Conservation (phyloP, 177 flowering plant genomes). For the Vitis hybrid region DNA sequence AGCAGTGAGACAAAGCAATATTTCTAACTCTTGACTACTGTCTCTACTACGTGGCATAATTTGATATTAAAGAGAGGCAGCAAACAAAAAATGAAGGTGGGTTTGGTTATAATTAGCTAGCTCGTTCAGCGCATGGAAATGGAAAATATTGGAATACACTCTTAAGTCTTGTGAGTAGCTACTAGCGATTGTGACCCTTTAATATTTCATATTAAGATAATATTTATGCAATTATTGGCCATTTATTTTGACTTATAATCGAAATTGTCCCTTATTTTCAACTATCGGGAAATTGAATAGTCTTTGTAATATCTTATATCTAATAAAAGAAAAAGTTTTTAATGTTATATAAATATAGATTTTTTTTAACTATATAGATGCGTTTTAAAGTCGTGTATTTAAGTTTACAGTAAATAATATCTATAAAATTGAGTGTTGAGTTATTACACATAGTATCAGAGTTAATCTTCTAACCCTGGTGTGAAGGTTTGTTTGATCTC, state of each 20-base stretch:
- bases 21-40: constrained; percentile 8
- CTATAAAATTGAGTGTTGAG: fast-evolving
- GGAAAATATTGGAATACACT: background rate
- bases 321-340: too few relatives aligned
- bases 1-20: constrained; percentile 17
- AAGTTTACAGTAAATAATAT: fast-evolving
- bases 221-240: too few relatives aligned
- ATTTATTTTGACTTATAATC: too few relatives aligned
- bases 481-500: too few relatives aligned
- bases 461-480: too few relatives aligned
- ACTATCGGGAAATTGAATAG: too few relatives aligned
- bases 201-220: background rate
- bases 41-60: background rate
- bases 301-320: too few relatives aligned
- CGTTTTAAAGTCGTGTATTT: too few relatives aligned
- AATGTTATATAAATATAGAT: too few relatives aligned
- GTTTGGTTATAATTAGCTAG: constrained; percentile 15
- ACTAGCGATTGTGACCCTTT: constrained; percentile 7
- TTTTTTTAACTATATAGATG: too few relatives aligned
- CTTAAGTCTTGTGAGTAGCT: background rate
- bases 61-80: background rate
- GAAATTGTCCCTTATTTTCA: too few relatives aligned
- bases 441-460: too few relatives aligned
- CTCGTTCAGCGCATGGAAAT: constrained; percentile 22
- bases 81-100: constrained; percentile 6